Evolutionary conservation across 148 eudicot genomes (phyloP), one percentile per base, ranked within the genome.

Genomic region (Agrostemma githago): DNA sequence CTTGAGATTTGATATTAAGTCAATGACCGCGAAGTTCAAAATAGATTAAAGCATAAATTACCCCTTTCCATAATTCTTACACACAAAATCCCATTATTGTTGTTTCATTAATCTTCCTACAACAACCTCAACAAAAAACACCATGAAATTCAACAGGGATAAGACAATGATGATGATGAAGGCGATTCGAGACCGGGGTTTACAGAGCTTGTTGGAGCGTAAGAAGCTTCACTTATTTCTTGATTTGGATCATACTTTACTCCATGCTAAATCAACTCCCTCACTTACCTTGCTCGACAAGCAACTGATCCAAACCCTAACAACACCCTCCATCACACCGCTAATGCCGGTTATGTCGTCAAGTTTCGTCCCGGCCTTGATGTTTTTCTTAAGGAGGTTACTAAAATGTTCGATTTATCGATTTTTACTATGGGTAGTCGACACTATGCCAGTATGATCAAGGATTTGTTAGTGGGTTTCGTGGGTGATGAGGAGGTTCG

Each of bases 331-430:
- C 68, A 8, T 38, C 10, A 26, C 46, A 26, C 46, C 37, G 3
- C 2, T 4, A 11, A 17, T 4, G 39, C 48, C 15, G 0, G 5
- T 2, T 10, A 6, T 2, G 0, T 34, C 0, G 70, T 65, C 6
- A 74, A 64, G 70, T 64, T 80, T 5, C 51, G 82, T 19, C 82
- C 82, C 0, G 71, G 10, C 48, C 69, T 80, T 1, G 42, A 73
- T 2, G 66, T 19, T 4, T 80, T 80, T 2, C 56, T 80, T 2
- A 40, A 59, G 14, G 69, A 80, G 46, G 72, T 68, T 4, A 66
- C 73, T 12, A 39, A 48, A 14, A 71, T 80, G 79, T 80, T 71
- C 19, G 82, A 80, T 21, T 75, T 80, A 72, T 42, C 72, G 0
- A 39, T 80, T 0, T 76, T 64, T 11, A 80, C 79, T 5, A n/a